A percentile compares a stretch with the other conserved stretches of the same genome.
Conservation (phyloP, 305 asterid species). For the Rubia occidens region DNA sequence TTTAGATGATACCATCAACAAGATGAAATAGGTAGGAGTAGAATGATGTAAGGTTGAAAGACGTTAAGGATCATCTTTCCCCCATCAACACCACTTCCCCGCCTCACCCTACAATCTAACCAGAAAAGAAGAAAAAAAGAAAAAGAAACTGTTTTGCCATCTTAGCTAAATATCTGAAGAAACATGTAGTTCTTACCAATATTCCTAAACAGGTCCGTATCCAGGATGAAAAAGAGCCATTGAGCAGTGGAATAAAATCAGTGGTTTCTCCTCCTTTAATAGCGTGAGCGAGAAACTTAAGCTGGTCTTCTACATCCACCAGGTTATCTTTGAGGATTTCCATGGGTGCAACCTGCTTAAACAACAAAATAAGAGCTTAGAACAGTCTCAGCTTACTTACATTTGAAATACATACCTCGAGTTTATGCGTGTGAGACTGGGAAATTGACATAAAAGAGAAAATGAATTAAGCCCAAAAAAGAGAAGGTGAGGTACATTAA, state of each 20-base stretch:
- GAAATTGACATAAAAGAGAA: not conserved
- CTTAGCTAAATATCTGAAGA: not conserved
- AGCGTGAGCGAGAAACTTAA: slow-evolving; percentile 60
- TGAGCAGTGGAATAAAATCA: slow-evolving; percentile 52
- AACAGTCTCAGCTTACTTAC: not conserved
- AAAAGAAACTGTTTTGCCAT: not conserved
- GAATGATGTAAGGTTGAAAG: slow-evolving; percentile 3
- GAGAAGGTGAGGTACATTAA: too few relatives aligned
- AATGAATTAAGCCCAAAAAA: not conserved
- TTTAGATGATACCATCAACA: slow-evolving; percentile 13
- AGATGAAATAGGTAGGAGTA: not conserved
- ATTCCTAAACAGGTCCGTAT: slow-evolving; percentile 80
- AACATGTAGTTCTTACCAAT: slow-evolving; percentile 38
- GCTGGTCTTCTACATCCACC: slow-evolving; percentile 84
- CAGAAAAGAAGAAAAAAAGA: too few relatives aligned
- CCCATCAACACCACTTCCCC: not conserved
- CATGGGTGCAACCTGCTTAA: slow-evolving; percentile 83
- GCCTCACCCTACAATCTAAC: too few relatives aligned
- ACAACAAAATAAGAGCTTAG: slow-evolving; percentile 8
- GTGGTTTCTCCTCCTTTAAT: slow-evolving; percentile 54
- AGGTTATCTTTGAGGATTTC: slow-evolving; percentile 72
- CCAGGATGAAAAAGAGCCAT: slow-evolving; percentile 74
- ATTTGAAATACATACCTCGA: not conserved
- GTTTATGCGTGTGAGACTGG: not conserved
- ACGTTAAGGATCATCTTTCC: not conserved